Evolutionary conservation across 768 basidiomycete genomes (phyloP), one percentile per base, ranked within the genome.

Genomic region (Lanmaoa pseudosensibilis): DNA sequence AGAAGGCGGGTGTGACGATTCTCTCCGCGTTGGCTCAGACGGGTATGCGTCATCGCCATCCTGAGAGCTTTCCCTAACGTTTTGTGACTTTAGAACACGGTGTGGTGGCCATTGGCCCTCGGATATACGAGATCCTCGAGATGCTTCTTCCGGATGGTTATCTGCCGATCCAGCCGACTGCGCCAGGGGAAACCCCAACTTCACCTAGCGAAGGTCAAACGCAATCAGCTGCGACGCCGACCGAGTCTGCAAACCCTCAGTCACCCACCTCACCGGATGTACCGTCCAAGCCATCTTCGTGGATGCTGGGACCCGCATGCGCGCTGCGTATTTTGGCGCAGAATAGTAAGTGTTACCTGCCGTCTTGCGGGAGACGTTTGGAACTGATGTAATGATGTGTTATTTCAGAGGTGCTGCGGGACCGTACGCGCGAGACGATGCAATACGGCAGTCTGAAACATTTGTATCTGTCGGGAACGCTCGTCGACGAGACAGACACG

Each of bases 271-370:
- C 45, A 19, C 33, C 23, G 16, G 36, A 36, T 39, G 2, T 18
- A n/a, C 41, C 32, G 11, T n/a, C 46, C 13, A 56, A 16, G 33
- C 50, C 57, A 37, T 45, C 59, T 53, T 63, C 67, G 5, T 52
- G 51, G 58, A 62, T 68, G 65, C 12, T 68, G 55, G 67, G 67
- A 33, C 65, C 67, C 5, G 58, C 67, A 19, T 68, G 60, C 30
- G 67, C 67, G 12, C 32, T 68, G 38, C 60, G 62, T 7, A 60
- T 54, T 10, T 49, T 68, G 19, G 63, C 63, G 7, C 62, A 56
- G 34, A 48, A 57, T 25, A 12, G 66, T 11, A 48, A 56, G 58
- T 57, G 8, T 51, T 49, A 0, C 16, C 6, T 16, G 2, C 5
- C 16, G 13, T 37, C 27, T 40, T n/a, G 0, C 4, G n/a, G n/a